Conservation (phyloP, 495 filamentous ascomycete species). For the Trichodelitschia bisporula region DNA sequence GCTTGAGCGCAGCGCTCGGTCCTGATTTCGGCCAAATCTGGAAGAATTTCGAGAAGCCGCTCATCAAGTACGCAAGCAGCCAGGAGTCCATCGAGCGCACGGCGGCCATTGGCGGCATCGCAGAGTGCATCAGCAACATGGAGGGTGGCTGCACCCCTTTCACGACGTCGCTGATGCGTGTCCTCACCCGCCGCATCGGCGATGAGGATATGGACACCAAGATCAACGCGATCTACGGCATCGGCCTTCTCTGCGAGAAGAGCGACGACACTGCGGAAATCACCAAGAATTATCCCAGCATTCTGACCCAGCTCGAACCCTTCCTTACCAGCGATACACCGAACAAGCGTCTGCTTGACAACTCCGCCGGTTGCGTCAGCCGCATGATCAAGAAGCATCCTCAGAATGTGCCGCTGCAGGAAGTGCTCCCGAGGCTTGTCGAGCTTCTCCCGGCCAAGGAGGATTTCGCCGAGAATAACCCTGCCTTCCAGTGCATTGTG, state of each 20-base stretch:
- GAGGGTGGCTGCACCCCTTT: conserved; percentile 47
- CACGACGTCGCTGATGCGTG: conserved; percentile 46
- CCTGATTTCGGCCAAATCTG: conserved; percentile 61
- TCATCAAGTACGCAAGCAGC: conserved; percentile 68
- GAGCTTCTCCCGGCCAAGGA: conserved; percentile 68
- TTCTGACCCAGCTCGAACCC: conserved; percentile 63
- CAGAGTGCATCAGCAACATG: conserved; percentile 81
- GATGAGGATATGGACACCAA: conserved; percentile 84
- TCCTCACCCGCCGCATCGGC: conserved; percentile 62
- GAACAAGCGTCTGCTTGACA: conserved; percentile 64
- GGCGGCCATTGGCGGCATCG: conserved; percentile 72
- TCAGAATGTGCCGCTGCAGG: conserved; percentile 47
- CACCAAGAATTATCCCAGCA: conserved; percentile 43
- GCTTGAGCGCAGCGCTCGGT: conserved; percentile 61
- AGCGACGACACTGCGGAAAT: conserved; percentile 48
- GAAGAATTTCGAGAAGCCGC: conserved; percentile 78
- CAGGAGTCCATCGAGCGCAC: conserved; percentile 66
- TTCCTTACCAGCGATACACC: conserved; percentile 31
- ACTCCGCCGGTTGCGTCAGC: conserved; percentile 75
- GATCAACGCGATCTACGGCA: conserved; percentile 81
- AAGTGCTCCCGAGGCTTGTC: conserved; percentile 62
- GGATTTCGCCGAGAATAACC: conserved; percentile 90
- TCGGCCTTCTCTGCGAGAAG: conserved; percentile 59
- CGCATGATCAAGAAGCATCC: conserved; percentile 77
- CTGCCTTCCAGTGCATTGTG: conserved; percentile 69